Evolutionary conservation across 495 filamentous ascomycete genomes (phyloP).

Genomic region (Talaromyces nanjingensis): DNA sequence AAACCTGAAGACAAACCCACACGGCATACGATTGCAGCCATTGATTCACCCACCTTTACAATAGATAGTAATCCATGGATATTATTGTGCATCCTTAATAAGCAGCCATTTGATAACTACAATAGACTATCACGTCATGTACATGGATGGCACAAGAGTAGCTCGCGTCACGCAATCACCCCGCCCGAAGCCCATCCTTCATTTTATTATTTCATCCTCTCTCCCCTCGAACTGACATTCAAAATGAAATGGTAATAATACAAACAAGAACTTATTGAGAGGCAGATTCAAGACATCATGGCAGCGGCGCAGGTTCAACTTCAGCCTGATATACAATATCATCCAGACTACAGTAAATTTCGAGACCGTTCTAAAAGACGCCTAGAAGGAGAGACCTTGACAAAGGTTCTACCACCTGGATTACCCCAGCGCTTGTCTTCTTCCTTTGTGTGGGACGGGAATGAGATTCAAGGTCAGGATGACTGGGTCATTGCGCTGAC

Average conservation of each 20-base stretch:
- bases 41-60: not conserved
- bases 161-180: constrained; percentile 1
- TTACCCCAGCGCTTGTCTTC: constrained; percentile 44
- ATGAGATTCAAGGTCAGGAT: constrained; percentile 37
- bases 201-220: not conserved
- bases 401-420: constrained; percentile 37
- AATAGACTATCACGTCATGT: not conserved
- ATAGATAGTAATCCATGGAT: not conserved
- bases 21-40: not conserved
- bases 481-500: constrained; percentile 47
- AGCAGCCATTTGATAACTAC: not conserved
- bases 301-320: constrained; percentile 21
- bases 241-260: not conserved
- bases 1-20: not conserved
- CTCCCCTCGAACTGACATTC: not conserved
- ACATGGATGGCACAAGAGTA: not conserved
- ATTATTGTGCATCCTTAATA: not conserved
- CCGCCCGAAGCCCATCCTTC: not conserved
- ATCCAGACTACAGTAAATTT: constrained; percentile 50
- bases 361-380: constrained; percentile 41
- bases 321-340: constrained; percentile 53
- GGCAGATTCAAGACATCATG: constrained; percentile 14
- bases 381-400: constrained; percentile 32
- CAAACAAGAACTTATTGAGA: not conserved
- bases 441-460: constrained; percentile 52